Base-by-base conservation (phyloP, 2,329 filamentous ascomycete genomes). In the Aspergillus texensis region DNA sequence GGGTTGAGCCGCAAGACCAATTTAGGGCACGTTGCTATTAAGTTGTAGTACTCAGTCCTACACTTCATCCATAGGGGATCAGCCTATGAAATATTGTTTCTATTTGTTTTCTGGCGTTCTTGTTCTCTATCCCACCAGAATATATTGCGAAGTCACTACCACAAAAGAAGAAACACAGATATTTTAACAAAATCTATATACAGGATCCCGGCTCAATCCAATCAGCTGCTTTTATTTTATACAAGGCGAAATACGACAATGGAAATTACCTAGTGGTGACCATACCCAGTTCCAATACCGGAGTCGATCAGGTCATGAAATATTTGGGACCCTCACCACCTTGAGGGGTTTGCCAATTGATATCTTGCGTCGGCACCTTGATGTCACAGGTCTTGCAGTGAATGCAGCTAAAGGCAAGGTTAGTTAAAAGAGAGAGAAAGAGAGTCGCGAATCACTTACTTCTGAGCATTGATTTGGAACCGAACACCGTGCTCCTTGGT, bases 341-440 rank as follows among this genome's bases (percentile, higher is more conserved):
- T 77, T 97, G 93, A 8, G 95, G 95, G 36, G 95, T 95, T 71
- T 93, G 88, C 93, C 93, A 97, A 79, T 97, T 97, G 80, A 99
- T 98, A 76, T 98, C 95, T 82, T 99, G 95, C 66, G 90, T 88
- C 9, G 95, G 95, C 19, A 93, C 94, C 83, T 99, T 99, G 82
- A 99, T 99, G 79, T 99, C 95, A 78, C 95, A 99, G 16, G 95
- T 99, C 86, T 99, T 99, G 86, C 95, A 99, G 81, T 99, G 95
- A 68, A 99, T 96, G 78, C 95, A 99, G 81, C 94, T 97, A 73
- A 57, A 48, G 26, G 6, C 24, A 24, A 24, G 8, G 63, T 72
- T 67, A 74, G 69, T 57, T n/a, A 36, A 3, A 19, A 12, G 28
- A 19, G 24, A 21, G 8, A 19, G 43, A 41, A n/a, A 26, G 43